Base-by-base conservation (phyloP, 306 rosid species). In the Potentilla sterilis region DNA sequence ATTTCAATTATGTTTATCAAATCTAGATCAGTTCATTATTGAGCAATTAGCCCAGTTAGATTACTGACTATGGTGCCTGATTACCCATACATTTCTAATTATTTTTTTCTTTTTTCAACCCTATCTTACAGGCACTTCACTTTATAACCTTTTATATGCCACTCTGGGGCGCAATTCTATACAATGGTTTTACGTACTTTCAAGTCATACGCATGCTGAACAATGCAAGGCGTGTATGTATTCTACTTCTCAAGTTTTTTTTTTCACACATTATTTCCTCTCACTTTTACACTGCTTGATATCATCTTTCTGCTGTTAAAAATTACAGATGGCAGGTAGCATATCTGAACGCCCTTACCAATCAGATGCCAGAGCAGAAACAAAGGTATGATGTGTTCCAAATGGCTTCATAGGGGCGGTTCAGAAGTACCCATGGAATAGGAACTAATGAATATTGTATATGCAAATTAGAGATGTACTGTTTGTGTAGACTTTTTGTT, bases 151-250 rank as follows among this genome's bases (percentile, higher is more conserved):
- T 96, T 88, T 96, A 96, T 83, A 15, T 90, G 79, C 99, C 98
- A 72, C 97, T 96, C 48, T 96, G 99, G 99, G 93, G 96, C 79
- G 99, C 99, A 69, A 96, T 96, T 85, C 90, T 96, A 79, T 96
- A 92, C 87, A 92, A 96, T 77, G 99, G 99, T 32, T 83, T 90
- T 77, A 92, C 93, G 1, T 95, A 95, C 84, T 83, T 87, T 71
- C 99, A 92, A 88, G 98, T 92, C 69, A 96, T 92, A 83, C 96
- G 99, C 82, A 96, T 92, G 99, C 83, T 96, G 85, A 92, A 96
- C 86, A 96, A 96, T 82, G 99, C 98, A 52, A 89, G 98, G 79
- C 96, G 97, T 9, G 99, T 92, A 90, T 70, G 98, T 83, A 62
- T 69, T 86, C 66, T 18, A 47, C 8, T 51, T 80, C 32, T 72